Evolutionary conservation across 2,329 filamentous ascomycete genomes (phyloP), one percentile per base, ranked within the genome.

Genomic region (Ophiocordyceps camponoti-saundersi): DNA sequence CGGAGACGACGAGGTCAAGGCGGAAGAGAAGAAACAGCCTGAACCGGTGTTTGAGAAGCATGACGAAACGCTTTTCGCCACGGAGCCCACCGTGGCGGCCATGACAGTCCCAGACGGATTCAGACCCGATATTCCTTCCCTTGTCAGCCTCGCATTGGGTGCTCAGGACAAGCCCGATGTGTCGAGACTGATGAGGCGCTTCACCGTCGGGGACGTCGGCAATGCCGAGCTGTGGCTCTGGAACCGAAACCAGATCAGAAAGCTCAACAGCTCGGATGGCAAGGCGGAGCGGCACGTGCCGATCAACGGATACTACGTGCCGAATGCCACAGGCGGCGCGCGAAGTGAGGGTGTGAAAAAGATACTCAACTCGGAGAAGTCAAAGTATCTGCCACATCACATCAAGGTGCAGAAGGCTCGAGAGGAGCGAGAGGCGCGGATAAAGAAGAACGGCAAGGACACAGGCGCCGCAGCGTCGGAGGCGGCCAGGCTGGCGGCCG

Each of bases 321-420:
- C 85, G 0, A 98, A 95, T 53, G 51, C 73, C 0, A 87, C 87
- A 11, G 92, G 92, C 32, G 85, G 80, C 55, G 92, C 92, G 48
- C 79, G 92, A 48, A 95, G 92, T 0, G 89, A 98, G 66, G 89
- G 88, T 26, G 80, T 88, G 57, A 90, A 93, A 69, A 94, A 90
- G 70, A 96, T 98, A 48, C 75, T 94, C 51, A 93, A 98, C 61
- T 86, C 87, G 0, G 92, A 98, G 62, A 98, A 98, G 69, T 95
- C 89, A 26, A 95, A 95, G 60, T 98, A 98, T 60, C 74, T 98
- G 8, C 92, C 92, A 40, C 92, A 98, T 69, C 89, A 94, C 53
- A 92, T 98, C 66, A 94, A 93, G 59, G 87, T 98, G 20, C 85
- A 92, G 62, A 92, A 83, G 65, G 86, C 83, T 22, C 79, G 89